Conservation (phyloP, 306 rosid genomes). For the Hylodesmum podocarpum region DNA sequence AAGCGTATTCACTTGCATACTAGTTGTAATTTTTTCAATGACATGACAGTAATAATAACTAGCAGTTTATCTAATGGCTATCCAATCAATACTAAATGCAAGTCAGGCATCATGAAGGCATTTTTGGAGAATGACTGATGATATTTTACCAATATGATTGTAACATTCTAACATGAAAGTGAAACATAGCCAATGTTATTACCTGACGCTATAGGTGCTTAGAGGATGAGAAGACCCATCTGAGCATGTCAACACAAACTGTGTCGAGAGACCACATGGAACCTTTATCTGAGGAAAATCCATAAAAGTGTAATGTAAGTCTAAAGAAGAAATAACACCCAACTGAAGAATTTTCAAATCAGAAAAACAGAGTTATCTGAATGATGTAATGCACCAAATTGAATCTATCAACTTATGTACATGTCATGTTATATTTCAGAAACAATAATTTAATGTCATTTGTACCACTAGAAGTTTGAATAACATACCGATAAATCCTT, state of each 20-base stretch:
- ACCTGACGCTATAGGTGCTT: slow-evolving; percentile 62
- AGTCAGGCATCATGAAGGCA: background rate
- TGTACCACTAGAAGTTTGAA: slow-evolving; percentile 4
- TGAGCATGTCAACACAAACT: slow-evolving; percentile 76
- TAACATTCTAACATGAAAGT: background rate
- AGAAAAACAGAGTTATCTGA: slow-evolving; percentile 2
- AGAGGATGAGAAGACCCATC: slow-evolving; percentile 83
- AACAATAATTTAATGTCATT: background rate
- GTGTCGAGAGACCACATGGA: slow-evolving; percentile 75
- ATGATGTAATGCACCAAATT: slow-evolving; percentile 1
- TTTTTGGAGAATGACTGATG: background rate
- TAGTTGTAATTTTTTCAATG: background rate
- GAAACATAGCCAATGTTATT: slow-evolving; percentile 34
- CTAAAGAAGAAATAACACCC: slow-evolving; percentile 7
- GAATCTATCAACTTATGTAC: background rate
- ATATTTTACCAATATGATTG: background rate
- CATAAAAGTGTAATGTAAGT: slow-evolving; percentile 3
- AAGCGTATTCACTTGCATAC: background rate
- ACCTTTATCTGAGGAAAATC: slow-evolving; percentile 75
- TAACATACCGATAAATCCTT: slow-evolving; percentile 81
- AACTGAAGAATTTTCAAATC: slow-evolving; percentile 6
- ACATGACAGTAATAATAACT: background rate
- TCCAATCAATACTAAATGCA: background rate
- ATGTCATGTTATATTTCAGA: background rate
- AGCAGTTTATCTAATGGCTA: background rate